phyloP scores from a whole-genome alignment of 2,329 filamentous ascomycete species.

The Pseudocercospora fijiensis region DNA sequence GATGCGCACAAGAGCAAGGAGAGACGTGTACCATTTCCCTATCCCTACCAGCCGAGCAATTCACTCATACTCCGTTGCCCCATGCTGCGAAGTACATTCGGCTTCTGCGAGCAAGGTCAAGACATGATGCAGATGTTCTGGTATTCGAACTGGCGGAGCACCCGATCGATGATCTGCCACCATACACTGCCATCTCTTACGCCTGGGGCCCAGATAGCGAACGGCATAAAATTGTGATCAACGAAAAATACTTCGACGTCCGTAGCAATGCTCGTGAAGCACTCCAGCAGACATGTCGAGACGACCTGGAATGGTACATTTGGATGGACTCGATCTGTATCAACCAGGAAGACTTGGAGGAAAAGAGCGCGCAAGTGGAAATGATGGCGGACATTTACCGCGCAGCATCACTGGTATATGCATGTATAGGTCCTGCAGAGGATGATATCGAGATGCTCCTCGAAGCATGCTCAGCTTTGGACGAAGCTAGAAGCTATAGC shows the following conservation, averaged over 20 bases:
- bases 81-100: not conserved
- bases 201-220: not conserved
- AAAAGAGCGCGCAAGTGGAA: conserved; percentile 13
- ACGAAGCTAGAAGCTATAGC: not conserved
- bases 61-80: not conserved
- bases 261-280: not conserved
- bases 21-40: not conserved
- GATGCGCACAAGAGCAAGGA: not conserved
- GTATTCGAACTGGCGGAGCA: not conserved
- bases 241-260: not conserved
- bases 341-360: conserved; percentile 12
- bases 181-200: not conserved
- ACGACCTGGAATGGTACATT: not conserved
- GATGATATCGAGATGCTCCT: not conserved
- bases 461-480: not conserved
- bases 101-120: not conserved
- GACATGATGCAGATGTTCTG: not conserved
- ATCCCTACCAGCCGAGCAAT: not conserved
- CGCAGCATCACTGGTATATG: conserved; percentile 6
- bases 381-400: conserved; percentile 19
- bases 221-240: not conserved
- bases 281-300: not conserved
- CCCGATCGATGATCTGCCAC: not conserved
- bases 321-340: conserved; percentile 23
- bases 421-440: not conserved